Evolutionary conservation across 306 rosid genomes (phyloP), one percentile per base, ranked within the genome.

Genomic region (Acmispon strigosus): DNA sequence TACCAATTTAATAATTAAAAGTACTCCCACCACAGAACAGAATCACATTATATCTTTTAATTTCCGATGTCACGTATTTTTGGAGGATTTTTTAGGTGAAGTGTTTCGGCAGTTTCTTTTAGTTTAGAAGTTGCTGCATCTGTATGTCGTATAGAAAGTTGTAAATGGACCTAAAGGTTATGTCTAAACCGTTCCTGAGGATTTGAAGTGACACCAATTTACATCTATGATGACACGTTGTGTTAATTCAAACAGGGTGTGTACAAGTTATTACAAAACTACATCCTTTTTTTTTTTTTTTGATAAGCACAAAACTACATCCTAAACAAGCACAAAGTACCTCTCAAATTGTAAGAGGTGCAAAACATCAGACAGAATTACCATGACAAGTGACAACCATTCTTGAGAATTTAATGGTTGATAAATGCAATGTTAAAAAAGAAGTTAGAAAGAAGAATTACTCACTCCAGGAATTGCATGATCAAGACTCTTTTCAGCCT

Each of bases 401-500:
- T 10, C 75, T 36, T 16, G 61, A 18, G 14, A 62, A 72, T 63
- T 75, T 65, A 24, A 67, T 19, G 77, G 61, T 50, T 73, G 47
- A 50, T 53, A 77, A 56, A 78, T 42, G 22, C 62, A 16, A 73
- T 44, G 52, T 44, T 70, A 79, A 71, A 79, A 71, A 80, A 61
- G 45, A 73, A 63, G 73, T 57, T 49, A 76, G 52, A 74, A 56
- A 78, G 61, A 68, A 7, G 60, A 64, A 70, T 69, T 76, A 81
- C 98, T 88, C 79, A 94, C 98, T 66, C 98, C 98, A 70, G 98
- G 96, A 84, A 96, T 90, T 66, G 98, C 96, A 83, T 94, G 96
- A 82, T 90, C 98, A 43, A 94, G 96, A 84, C 88, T 94, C 86
- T 86, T 94, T 85, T 94, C 92, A 20, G 96, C 97, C 84, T 90